Percentiles rank a stretch among this genome's conserved stretches.
These are phyloP conservation scores for Scutellaria minor DNA, from an alignment of 257 asterid genomes.

Conservation along the genomic window DNA sequence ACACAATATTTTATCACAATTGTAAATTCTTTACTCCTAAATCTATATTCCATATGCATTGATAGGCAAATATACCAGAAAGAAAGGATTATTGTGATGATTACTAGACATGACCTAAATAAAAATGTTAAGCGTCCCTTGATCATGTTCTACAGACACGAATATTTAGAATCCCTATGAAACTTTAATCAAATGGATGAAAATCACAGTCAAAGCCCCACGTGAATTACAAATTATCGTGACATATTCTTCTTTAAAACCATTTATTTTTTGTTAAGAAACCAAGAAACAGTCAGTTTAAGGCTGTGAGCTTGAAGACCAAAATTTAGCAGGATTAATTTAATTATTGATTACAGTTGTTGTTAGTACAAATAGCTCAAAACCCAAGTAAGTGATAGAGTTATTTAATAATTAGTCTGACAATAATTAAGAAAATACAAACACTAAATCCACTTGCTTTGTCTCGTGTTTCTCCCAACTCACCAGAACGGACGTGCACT, in stretches of 20 bases:
- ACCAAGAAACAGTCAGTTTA: conserved; percentile 33
- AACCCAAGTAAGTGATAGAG: conserved; percentile 48
- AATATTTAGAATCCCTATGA: conserved; percentile 27
- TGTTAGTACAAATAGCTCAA: conserved; percentile 49
- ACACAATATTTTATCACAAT: too few species aligned
- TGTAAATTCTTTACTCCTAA: too few species aligned
- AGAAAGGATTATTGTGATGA: neutral
- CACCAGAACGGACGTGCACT: conserved; percentile 29
- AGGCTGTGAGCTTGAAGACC: conserved; percentile 23
- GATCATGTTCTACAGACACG: neutral
- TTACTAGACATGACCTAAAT: neutral
- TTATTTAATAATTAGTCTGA: conserved; percentile 31
- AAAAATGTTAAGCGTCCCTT: neutral
- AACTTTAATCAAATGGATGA: conserved; percentile 41
- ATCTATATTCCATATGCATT: too few species aligned
- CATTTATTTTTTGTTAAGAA: conserved; percentile 2
- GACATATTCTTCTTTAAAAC: conserved; percentile 41
- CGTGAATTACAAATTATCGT: conserved; percentile 60
- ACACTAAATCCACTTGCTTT: conserved; percentile 49
- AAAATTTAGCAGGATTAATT: conserved; percentile 12
- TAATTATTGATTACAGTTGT: conserved; percentile 22
- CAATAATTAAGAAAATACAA: conserved; percentile 5
- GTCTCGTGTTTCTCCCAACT: conserved; percentile 69
- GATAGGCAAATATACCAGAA: neutral
- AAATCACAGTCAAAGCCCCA: conserved; percentile 57